Evolutionary conservation across 2,329 filamentous ascomycete species (phyloP), one percentile per base, ranked within the genome.

Genomic region (Zasmidium angulare): DNA sequence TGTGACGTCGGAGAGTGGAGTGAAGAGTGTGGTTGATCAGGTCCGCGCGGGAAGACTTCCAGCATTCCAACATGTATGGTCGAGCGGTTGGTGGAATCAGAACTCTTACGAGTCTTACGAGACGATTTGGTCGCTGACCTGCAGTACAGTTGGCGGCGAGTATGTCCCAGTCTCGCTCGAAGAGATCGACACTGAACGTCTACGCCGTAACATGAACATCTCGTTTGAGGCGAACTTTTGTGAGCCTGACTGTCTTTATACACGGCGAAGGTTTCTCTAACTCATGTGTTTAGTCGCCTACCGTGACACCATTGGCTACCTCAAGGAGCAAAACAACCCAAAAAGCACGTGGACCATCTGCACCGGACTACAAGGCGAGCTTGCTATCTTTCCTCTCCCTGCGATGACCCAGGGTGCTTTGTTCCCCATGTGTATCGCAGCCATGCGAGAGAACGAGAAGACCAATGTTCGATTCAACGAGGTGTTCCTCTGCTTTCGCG

Each of bases 391-490:
- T 21, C 59, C 66, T 0, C 58, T 66, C 24, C 65, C 72, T 2
- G 70, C 69, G 31, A 68, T 76, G 47, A 65, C 55, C 1, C 76
- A 78, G 55, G 75, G 75, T 17, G 69, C 75, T 0, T 61, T 78
- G 11, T 77, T 71, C 66, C 70, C 72, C 26, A 68, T 78, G 61
- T 63, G 66, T 1, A 68, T 59, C 10, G 71, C 68, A 11, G 75
- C 73, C 2, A 62, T 63, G 17, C 69, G 65, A 9, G 73, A 74
- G 17, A 69, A 68, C 29, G 55, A 53, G 12, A 51, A 66, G 0
- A 73, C 72, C 2, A 76, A 73, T 54, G 66, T 78, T 9, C 74
- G 75, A 19, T 75, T 77, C 65, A 75, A 76, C 52, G 76, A 78
- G 57, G 65, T 76, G 14, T 77, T 74, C 54, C 69, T 77, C 1